Conservation (phyloP, 2,329 filamentous ascomycete genomes). For the Gnomoniopsis smithogilvyi region DNA sequence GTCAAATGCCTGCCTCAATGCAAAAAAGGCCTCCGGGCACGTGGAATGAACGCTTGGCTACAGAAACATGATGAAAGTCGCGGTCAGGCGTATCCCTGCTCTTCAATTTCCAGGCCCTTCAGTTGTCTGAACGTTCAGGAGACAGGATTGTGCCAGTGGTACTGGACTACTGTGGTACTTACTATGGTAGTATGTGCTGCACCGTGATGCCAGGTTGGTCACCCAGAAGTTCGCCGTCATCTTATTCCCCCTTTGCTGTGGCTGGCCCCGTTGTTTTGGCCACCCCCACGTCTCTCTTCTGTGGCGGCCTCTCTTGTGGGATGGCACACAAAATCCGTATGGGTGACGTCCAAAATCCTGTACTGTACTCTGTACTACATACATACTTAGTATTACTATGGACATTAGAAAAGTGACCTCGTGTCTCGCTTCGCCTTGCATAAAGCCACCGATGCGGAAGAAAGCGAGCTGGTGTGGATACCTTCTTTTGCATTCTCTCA, state of each 20-base stretch:
- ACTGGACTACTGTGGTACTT: neutral
- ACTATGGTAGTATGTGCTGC: neutral
- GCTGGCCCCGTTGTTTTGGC: neutral
- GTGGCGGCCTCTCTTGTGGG: slow-evolving; percentile 10
- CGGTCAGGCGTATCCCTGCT: slow-evolving; percentile 13
- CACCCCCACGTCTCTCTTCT: slow-evolving; percentile 1
- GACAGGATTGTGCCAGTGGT: no score
- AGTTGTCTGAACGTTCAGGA: no score
- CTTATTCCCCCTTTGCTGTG: neutral
- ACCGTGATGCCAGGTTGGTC: neutral
- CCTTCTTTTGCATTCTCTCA: neutral
- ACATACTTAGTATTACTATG: no score
- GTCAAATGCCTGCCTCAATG: neutral
- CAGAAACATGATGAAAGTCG: neutral
- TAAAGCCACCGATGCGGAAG: neutral
- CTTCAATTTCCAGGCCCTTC: neutral
- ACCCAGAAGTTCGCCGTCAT: neutral
- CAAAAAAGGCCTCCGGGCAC: neutral
- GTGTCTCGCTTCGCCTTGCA: neutral
- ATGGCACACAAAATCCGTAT: neutral
- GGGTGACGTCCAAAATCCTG: neutral
- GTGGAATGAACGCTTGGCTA: neutral
- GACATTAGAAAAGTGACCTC: neutral
- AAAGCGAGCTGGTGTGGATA: neutral
- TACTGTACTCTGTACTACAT: no score